Conservation (phyloP, 176 grass and related monocot genomes). For the Neostapfia colusana region DNA sequence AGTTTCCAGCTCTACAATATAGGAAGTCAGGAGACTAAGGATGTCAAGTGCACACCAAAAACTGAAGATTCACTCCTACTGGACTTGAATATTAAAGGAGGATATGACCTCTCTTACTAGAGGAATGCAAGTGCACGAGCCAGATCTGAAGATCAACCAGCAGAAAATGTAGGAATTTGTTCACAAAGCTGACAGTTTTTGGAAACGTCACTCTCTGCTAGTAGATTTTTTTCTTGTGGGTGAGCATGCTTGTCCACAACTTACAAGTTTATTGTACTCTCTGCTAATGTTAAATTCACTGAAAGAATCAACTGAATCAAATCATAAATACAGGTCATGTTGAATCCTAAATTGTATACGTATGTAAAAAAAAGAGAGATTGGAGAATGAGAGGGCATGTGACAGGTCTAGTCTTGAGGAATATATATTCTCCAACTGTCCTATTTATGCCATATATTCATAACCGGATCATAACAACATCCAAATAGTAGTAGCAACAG, state of each 20-base stretch:
- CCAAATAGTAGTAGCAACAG: background rate
- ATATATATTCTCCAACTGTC: conserved; percentile 16
- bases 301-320: conserved; percentile 38
- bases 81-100: conserved; percentile 90
- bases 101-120: conserved; percentile 57
- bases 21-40: conserved; percentile 39
- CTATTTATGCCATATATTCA: background rate
- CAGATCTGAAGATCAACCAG: conserved; percentile 62
- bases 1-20: conserved; percentile 44
- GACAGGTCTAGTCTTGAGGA: background rate
- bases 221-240: conserved; percentile 13
- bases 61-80: conserved; percentile 46
- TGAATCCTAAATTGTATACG: conserved; percentile 10
- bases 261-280: conserved; percentile 35
- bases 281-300: conserved; percentile 38
- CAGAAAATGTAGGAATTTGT: conserved; percentile 40
- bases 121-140: conserved; percentile 48
- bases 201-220: conserved; percentile 30
- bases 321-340: conserved; percentile 29
- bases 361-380: conserved; percentile 24
- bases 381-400: background rate
- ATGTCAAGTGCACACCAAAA: conserved; percentile 40
- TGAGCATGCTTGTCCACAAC: conserved; percentile 28
- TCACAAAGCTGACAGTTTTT: conserved; percentile 47
- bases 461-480: background rate